Evolutionary conservation across 73 alveolate genomes (phyloP).

Genomic region (Paramecium pentaurelia): DNA sequence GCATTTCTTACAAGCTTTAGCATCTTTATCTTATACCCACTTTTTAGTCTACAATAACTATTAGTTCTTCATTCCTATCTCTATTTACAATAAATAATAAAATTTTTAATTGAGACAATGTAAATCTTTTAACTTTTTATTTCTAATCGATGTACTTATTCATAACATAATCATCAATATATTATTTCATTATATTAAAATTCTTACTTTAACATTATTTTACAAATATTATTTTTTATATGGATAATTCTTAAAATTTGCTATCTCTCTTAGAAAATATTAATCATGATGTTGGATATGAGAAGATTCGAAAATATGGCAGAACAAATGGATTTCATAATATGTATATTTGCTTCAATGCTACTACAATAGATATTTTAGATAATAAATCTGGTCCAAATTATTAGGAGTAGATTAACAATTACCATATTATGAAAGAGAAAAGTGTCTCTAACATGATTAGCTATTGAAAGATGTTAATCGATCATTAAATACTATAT

Average conservation of each 20-base stretch:
- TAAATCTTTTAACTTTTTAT: not conserved
- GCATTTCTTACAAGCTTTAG: not conserved
- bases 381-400: not conserved
- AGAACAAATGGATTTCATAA: not conserved
- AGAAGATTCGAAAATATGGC: not conserved
- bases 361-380: not conserved
- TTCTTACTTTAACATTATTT: not conserved
- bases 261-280: not conserved
- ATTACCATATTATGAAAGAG: not conserved
- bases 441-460: not conserved
- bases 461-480: conserved; percentile 1
- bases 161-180: not conserved
- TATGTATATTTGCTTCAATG: not conserved
- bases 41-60: not conserved
- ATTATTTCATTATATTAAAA: not conserved
- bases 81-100: not conserved
- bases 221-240: not conserved
- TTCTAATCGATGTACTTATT: not conserved
- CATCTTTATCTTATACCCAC: conserved; percentile 42
- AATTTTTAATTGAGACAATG: not conserved
- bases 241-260: not conserved
- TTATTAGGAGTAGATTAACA: not conserved
- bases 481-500: conserved; percentile 18
- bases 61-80: not conserved
- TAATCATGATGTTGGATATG: not conserved